Percentiles rank a stretch among this genome's conserved stretches.
These are phyloP conservation scores for Solanum gracilifrons DNA, from an alignment of 257 asterid species.

Conservation along the genomic window DNA sequence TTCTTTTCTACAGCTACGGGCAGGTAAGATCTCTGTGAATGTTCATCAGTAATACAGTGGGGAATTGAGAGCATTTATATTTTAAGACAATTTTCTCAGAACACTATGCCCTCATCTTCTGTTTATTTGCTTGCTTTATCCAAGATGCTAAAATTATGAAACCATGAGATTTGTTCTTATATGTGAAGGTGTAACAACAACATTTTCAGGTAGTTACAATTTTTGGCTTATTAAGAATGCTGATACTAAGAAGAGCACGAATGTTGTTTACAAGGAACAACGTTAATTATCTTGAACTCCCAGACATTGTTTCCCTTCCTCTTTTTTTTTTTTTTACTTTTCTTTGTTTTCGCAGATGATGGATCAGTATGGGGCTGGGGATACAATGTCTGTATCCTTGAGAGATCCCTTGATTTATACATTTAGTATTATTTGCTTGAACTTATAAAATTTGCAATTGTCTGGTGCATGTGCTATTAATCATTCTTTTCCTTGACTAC, in stretches of 20 bases:
- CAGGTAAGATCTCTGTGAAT: background rate
- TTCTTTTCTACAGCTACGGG: background rate
- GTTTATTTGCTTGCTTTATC: background rate
- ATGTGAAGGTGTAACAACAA: background rate
- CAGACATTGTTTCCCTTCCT: background rate
- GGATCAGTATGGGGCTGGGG: slow-evolving; percentile 98
- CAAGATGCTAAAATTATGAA: background rate
- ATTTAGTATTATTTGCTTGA: background rate
- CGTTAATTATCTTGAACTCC: background rate
- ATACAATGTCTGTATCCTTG: slow-evolving; percentile 78
- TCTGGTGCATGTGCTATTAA: background rate
- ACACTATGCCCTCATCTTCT: background rate
- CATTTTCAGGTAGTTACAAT: background rate
- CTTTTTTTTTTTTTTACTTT: background rate
- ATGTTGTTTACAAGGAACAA: background rate
- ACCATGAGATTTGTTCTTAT: background rate
- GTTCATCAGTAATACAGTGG: background rate
- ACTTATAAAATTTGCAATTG: background rate
- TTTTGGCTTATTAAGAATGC: background rate
- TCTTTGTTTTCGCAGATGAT: slow-evolving; percentile 56
- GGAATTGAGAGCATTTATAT: background rate
- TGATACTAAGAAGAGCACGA: background rate
- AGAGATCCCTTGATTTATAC: background rate
- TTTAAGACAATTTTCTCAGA: background rate
- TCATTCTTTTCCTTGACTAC: slow-evolving; percentile 40